Conservation (phyloP, 2,329 filamentous ascomycete genomes). For the Ceratocystis diversiconidia region DNA sequence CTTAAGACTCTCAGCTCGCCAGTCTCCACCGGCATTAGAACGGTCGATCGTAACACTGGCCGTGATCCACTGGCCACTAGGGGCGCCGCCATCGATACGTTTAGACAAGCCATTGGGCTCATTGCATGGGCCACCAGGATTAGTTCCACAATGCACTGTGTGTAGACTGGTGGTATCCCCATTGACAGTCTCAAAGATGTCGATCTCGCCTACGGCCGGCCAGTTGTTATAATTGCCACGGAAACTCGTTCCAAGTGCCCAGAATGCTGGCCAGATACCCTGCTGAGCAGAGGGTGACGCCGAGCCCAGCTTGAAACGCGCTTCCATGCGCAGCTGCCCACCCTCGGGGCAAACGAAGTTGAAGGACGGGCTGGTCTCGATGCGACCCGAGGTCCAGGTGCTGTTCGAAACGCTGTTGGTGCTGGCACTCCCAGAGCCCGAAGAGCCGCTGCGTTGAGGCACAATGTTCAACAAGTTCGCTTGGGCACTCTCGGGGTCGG, state of each 20-base stretch:
- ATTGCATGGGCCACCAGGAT: slow-evolving; percentile 29
- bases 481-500: neutral
- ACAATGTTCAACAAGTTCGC: slow-evolving; percentile 14
- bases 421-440: neutral
- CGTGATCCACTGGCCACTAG: slow-evolving; percentile 25
- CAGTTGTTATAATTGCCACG: slow-evolving; percentile 29
- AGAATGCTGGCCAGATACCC: slow-evolving; percentile 36
- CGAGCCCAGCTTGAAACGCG: slow-evolving; percentile 27
- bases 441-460: slow-evolving; percentile 5
- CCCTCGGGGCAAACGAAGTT: slow-evolving; percentile 27
- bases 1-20: slow-evolving; percentile 24
- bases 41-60: slow-evolving; percentile 26
- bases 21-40: slow-evolving; percentile 18
- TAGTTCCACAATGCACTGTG: slow-evolving; percentile 31
- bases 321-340: slow-evolving; percentile 28
- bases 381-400: slow-evolving; percentile 32
- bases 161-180: slow-evolving; percentile 26
- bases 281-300: slow-evolving; percentile 22
- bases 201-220: slow-evolving; percentile 32
- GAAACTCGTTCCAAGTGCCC: slow-evolving; percentile 30
- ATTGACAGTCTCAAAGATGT: slow-evolving; percentile 33
- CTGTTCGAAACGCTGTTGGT: slow-evolving; percentile 20
- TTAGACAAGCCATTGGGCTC: slow-evolving; percentile 27
- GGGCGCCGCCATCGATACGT: slow-evolving; percentile 19
- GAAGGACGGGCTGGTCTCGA: slow-evolving; percentile 27